Conservation (phyloP, 169 alveolate species). For the Cryptosporidium sp. region DNA sequence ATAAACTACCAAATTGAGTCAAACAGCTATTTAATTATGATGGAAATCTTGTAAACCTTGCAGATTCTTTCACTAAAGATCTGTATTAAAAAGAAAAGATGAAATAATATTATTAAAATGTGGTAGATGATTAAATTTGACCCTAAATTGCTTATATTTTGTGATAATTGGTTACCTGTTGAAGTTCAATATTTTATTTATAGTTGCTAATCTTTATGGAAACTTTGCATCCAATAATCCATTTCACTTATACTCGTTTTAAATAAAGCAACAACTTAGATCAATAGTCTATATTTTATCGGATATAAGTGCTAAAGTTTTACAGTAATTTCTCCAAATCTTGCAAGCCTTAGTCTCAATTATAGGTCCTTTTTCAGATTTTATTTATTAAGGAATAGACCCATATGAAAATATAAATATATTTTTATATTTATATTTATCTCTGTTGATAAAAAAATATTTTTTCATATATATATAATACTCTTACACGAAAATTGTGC, state of each 20-base stretch:
- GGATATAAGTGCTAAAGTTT: background rate
- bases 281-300: no score
- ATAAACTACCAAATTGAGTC: background rate
- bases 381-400: background rate
- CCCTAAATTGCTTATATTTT: background rate
- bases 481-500: background rate
- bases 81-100: background rate
- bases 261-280: no score
- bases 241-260: background rate
- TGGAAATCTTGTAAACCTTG: no score
- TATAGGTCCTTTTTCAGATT: background rate
- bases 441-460: no score
- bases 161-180: background rate
- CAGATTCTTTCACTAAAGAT: background rate
- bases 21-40: no score
- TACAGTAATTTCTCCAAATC: no score
- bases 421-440: no score
- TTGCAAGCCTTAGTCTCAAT: background rate
- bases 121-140: no score
- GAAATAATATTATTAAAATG: no score
- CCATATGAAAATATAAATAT: no score
- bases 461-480: background rate
- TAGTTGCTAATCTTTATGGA: background rate
- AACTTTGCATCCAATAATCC: background rate
- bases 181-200: no score